A percentile compares a stretch with the other conserved stretches of the same genome.
Evolutionary conservation across 176 grass and related monocot genomes (phyloP).

Genomic region (Avena insularis): DNA sequence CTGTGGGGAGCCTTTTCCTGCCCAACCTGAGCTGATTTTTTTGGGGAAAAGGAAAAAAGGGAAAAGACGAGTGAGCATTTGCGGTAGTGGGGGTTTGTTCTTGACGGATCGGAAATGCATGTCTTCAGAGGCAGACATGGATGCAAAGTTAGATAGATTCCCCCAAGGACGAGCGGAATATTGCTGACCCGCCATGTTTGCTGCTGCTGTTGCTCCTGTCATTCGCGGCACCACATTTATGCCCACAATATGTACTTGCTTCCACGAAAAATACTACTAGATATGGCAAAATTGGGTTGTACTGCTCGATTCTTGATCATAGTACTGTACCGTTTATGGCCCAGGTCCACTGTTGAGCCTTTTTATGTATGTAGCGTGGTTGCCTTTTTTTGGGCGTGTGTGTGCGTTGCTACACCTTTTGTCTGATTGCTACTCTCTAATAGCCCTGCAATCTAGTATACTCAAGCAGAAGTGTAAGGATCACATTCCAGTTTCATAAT

Average conservation of each 20-base stretch:
- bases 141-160: constrained; percentile 30
- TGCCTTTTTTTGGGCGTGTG: neutral
- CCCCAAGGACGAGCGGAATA: neutral
- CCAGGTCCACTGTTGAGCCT: neutral
- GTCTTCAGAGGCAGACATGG: constrained; percentile 43
- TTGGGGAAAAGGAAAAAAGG: neutral
- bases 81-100: constrained; percentile 33
- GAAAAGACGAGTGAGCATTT: constrained; percentile 30
- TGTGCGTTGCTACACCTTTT: neutral
- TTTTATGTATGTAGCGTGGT: neutral
- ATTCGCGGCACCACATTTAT: neutral
- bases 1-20: constrained; percentile 28
- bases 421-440: neutral
- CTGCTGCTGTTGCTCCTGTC: neutral
- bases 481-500: neutral
- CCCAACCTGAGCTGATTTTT: constrained; percentile 35
- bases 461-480: neutral
- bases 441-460: neutral
- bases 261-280: neutral
- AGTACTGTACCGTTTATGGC: neutral
- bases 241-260: neutral
- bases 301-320: neutral
- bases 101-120: constrained; percentile 27
- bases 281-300: constrained; percentile 18
- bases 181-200: constrained; percentile 35